Base-by-base conservation (phyloP, 2,329 filamentous ascomycete species). In the Fusarium multiceps region DNA sequence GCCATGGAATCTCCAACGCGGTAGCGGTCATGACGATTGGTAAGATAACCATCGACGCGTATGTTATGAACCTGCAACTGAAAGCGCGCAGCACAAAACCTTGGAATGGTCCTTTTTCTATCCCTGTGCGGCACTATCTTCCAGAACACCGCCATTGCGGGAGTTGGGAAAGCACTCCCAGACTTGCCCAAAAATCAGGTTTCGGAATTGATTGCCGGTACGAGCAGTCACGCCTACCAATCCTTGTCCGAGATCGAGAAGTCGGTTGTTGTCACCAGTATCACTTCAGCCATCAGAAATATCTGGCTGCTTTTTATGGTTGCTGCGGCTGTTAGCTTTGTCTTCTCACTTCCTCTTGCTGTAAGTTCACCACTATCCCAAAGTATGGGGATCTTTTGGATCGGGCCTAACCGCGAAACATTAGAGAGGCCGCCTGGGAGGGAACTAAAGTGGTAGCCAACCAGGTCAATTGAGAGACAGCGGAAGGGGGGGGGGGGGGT, bases 81-180 rank as follows among this genome's bases (percentile, higher is more conserved):
- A 34, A 18, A 25, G 8, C 4, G 0, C 0, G 3, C 9, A 60
- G 58, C 34, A 4, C 58, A 60, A 14, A 45, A 60, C 10, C n/a
- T 60, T 7, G 58, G 58, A 2, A 60, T 60, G 58, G 58, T 58
- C 1, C 43, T 60, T 0, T 58, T 58, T 12, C 42, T 60, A 0
- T 43, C 53, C 3, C 14, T 60, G 1, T 27, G 58, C 7, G 58
- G 58, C 14, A 58, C 18, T 9, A 7, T 60, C 11, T 58, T 58
- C 27, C 58, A 60, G 8, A 60, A 60, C 7, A 25, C 58, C 8
- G 43, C 53, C 3, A 30, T 49, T 1, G 12, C 27, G 3, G 46
- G 28, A 34, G 53, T 60, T 2, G 27, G 53, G 27, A 25, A 18
- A 2, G 28, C 58, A 2, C 32, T 60, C 4, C 34, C 42, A 23